phyloP scores from a whole-genome alignment of 2,329 filamentous ascomycete species.

The Harringtonia lauricola region DNA sequence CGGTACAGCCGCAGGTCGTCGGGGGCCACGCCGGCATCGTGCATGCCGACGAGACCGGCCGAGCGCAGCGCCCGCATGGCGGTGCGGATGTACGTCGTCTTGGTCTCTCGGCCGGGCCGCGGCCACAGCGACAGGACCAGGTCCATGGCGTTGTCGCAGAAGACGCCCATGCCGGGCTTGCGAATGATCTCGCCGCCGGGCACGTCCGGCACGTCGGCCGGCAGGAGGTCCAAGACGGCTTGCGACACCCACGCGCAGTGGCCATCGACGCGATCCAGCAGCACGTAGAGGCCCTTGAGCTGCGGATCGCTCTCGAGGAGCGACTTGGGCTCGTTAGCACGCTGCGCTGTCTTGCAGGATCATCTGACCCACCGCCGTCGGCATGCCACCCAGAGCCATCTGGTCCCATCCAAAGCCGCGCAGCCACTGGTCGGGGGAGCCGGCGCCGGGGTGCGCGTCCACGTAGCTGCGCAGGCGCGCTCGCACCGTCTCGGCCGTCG shows the following conservation, averaged over 20 bases:
- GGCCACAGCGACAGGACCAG: constrained; percentile 46
- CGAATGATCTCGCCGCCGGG: constrained; percentile 54
- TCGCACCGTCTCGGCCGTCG: constrained; percentile 43
- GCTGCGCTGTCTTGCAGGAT: no score
- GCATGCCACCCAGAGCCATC: constrained; percentile 52
- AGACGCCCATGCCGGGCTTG: constrained; percentile 53
- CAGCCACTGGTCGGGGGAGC: constrained; percentile 47
- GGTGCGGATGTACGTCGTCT: constrained; percentile 40
- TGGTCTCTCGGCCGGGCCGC: constrained; percentile 39
- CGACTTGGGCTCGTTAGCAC: constrained; percentile 27
- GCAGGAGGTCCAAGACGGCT: constrained; percentile 49
- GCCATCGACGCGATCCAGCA: constrained; percentile 59
- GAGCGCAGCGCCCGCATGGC: constrained; percentile 53
- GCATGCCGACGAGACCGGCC: constrained; percentile 56
- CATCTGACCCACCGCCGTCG: constrained; percentile 50
- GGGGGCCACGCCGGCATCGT: constrained; percentile 53
- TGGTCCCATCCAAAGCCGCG: constrained; percentile 64
- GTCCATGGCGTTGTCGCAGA: constrained; percentile 65
- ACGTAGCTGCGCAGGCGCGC: constrained; percentile 41
- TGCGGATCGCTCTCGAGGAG: constrained; percentile 41
- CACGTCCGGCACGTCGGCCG: constrained; percentile 36
- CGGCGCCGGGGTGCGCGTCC: constrained; percentile 34
- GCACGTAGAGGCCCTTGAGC: constrained; percentile 48
- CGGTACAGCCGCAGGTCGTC: constrained; percentile 42
- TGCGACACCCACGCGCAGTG: constrained; percentile 62